phyloP scores from a whole-genome alignment of 352 stramenopile genomes.

The Pythium plurisporium region DNA sequence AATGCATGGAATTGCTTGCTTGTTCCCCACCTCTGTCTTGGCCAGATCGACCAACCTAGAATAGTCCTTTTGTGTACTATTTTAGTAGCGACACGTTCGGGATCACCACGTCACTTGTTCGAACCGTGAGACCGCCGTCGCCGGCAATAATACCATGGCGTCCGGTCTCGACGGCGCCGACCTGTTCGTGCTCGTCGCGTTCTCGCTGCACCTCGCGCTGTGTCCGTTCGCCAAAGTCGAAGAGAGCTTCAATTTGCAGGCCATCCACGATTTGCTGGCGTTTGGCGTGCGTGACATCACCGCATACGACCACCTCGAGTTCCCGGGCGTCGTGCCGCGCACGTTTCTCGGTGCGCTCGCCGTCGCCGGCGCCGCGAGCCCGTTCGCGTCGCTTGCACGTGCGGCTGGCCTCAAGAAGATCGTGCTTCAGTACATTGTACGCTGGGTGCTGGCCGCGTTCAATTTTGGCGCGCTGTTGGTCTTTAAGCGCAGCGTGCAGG shows the following conservation, averaged over 20 bases:
- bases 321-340: constrained; percentile 97
- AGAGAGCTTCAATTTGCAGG: constrained; percentile 98
- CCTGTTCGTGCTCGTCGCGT: constrained; percentile 32
- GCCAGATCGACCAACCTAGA: too few relatives aligned
- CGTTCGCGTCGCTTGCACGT: constrained; percentile 29
- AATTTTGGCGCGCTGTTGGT: constrained; percentile 49
- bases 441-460: constrained; percentile 55
- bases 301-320: constrained; percentile 96
- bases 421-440: constrained; percentile 52
- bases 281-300: constrained; percentile 42
- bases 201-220: constrained; percentile 42
- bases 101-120: too few relatives aligned
- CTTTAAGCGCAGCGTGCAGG: constrained; percentile 57
- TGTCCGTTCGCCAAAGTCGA: constrained; percentile 92
- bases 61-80: not conserved
- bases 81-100: too few relatives aligned
- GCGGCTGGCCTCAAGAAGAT: constrained; percentile 34
- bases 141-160: too few relatives aligned
- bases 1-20: too few relatives aligned
- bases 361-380: constrained; percentile 43
- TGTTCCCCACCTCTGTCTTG: too few relatives aligned
- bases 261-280: constrained; percentile 94
- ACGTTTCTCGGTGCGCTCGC: constrained; percentile 93
- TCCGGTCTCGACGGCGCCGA: constrained; percentile 18
- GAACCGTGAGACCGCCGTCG: too few relatives aligned